phyloP scores from a whole-genome alignment of 768 basidiomycete genomes.

The Phylloporus arenicola region DNA sequence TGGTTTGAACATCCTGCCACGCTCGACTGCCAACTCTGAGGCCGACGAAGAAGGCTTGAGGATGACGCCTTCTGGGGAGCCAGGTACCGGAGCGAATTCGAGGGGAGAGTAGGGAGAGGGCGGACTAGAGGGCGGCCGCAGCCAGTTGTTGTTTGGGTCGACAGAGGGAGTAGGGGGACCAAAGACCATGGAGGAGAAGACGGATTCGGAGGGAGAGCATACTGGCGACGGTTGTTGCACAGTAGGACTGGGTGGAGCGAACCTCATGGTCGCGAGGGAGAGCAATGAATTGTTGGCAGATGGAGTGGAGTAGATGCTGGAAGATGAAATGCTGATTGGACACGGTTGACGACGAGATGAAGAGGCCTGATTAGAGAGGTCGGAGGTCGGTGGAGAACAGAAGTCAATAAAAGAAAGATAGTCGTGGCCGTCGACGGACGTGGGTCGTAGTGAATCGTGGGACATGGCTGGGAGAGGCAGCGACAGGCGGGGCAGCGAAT shows the following conservation, averaged over 20 bases:
- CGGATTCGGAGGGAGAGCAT: slow-evolving; percentile 1
- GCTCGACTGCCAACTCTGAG: slow-evolving; percentile 43
- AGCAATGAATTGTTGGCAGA: slow-evolving; percentile 14
- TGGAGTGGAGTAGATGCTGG: slow-evolving; percentile 17
- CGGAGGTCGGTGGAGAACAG: slow-evolving; percentile 27
- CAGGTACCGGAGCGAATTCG: slow-evolving; percentile 25
- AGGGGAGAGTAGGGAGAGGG: slow-evolving; percentile 29
- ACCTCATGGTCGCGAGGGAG: slow-evolving; percentile 30
- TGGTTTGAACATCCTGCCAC: slow-evolving; percentile 19
- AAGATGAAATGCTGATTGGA: slow-evolving; percentile 16
- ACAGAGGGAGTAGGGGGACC: slow-evolving; percentile 24
- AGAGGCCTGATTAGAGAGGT: slow-evolving; percentile 2
- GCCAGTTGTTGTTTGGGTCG: slow-evolving; percentile 6
- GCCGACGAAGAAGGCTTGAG: slow-evolving; percentile 41
- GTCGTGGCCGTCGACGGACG: slow-evolving; percentile 30
- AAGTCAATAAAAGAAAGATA: slow-evolving; percentile 47
- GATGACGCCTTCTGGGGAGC: not conserved
- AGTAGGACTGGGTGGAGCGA: slow-evolving; percentile 28
- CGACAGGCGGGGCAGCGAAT: slow-evolving; percentile 23
- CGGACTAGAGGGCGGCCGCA: slow-evolving; percentile 20
- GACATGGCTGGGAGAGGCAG: slow-evolving; percentile 19
- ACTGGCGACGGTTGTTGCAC: slow-evolving; percentile 10
- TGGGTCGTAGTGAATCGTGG: slow-evolving; percentile 11
- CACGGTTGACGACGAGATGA: slow-evolving; percentile 13
- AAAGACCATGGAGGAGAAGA: slow-evolving; percentile 27